Evolutionary conservation across 1,139 yeast genomes (phyloP).

Genomic region (Scheffersomyces stambukii): DNA sequence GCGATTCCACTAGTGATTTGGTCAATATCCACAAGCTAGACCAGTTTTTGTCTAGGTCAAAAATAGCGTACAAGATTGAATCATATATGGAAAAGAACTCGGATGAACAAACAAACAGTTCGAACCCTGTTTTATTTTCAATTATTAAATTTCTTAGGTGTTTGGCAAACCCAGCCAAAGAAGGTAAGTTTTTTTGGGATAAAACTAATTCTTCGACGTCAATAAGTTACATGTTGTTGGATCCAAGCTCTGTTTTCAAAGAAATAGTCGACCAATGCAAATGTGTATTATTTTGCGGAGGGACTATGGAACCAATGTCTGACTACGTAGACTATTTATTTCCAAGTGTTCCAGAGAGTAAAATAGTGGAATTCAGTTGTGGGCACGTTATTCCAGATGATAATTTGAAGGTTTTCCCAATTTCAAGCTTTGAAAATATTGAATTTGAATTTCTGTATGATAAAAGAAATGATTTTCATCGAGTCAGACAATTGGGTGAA

Average conservation of each 20-base stretch:
- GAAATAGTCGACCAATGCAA: constrained; percentile 62
- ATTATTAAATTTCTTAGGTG: constrained; percentile 62
- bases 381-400: constrained; percentile 79
- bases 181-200: constrained; percentile 79
- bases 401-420: constrained; percentile 59
- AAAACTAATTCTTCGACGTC: constrained; percentile 22
- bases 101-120: constrained; percentile 12
- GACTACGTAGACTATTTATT: constrained; percentile 67
- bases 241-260: constrained; percentile 70
- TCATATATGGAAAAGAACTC: constrained; percentile 52
- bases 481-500: constrained; percentile 53
- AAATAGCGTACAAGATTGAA: constrained; percentile 82
- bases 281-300: constrained; percentile 85
- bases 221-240: constrained; percentile 70
- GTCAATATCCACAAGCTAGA: constrained; percentile 69
- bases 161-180: constrained; percentile 69
- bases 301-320: constrained; percentile 88
- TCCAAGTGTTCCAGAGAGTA: constrained; percentile 44
- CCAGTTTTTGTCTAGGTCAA: constrained; percentile 59
- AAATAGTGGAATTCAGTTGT: constrained; percentile 61
- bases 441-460: constrained; percentile 67
- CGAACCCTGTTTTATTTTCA: constrained; percentile 62
- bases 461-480: constrained; percentile 43
- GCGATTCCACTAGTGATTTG: constrained; percentile 60
- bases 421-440: constrained; percentile 19